Evolutionary conservation across 225 moss, liverwort and hornwort species (phyloP).

Genomic region (Bryoerythrophyllum caledonicum): DNA sequence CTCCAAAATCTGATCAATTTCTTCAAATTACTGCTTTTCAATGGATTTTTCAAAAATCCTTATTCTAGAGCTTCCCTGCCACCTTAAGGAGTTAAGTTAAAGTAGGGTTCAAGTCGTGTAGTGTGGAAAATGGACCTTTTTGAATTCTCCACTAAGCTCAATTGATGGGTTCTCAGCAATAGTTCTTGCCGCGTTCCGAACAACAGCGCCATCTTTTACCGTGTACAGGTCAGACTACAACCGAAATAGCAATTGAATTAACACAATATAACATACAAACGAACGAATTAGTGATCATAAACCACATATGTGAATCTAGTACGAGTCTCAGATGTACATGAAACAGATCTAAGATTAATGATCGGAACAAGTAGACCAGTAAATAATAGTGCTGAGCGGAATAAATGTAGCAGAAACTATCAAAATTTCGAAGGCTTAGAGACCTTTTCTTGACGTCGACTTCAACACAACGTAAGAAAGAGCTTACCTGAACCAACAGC

Average conservation of each 20-base stretch:
- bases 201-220: slow-evolving; percentile 76
- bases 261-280: not conserved
- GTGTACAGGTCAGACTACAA: slow-evolving; percentile 92
- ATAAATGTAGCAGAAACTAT: not conserved
- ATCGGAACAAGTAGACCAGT: not conserved
- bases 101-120: too few relatives aligned
- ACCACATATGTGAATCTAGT: too few relatives aligned
- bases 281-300: not conserved
- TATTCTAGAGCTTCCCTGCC: too few relatives aligned
- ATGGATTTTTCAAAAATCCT: too few relatives aligned
- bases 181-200: slow-evolving; percentile 77
- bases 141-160: slow-evolving; percentile 86
- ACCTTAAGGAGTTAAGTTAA: too few relatives aligned
- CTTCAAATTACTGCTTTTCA: too few relatives aligned
- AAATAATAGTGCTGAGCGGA: too few relatives aligned
- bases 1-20: too few relatives aligned
- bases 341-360: not conserved
- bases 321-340: too few relatives aligned
- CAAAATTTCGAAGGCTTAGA: not conserved
- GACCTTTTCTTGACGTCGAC: too few relatives aligned
- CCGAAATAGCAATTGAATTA: slow-evolving; percentile 1
- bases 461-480: not conserved
- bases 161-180: slow-evolving; percentile 70
- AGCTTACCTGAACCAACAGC: slow-evolving; percentile 80
- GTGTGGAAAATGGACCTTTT: slow-evolving; percentile 63